These are phyloP conservation scores for Aspergillus fumigatiaffinis DNA, from an alignment of 2,329 filamentous ascomycete species.

Conservation along the genomic window DNA sequence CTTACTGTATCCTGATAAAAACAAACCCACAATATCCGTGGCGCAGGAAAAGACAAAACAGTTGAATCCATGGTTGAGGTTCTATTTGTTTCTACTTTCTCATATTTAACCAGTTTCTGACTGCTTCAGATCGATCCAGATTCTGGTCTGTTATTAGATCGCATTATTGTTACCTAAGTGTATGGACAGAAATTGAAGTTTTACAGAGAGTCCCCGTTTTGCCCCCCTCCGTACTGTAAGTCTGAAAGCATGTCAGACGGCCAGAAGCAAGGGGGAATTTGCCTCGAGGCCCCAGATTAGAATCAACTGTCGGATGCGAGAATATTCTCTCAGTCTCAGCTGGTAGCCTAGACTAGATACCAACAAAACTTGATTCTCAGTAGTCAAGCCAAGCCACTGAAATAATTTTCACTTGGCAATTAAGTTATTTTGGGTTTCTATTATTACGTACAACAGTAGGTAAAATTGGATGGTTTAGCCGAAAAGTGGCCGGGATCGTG, in stretches of 20 bases:
- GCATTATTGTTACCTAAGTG: neutral
- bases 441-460: neutral
- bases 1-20: neutral
- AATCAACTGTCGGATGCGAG: neutral
- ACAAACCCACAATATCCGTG: neutral
- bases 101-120: neutral
- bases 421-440: neutral
- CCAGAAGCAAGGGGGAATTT: neutral
- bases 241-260: too few species aligned
- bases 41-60: neutral
- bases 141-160: neutral
- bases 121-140: neutral
- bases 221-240: neutral
- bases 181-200: neutral
- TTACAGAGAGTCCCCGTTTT: too few species aligned
- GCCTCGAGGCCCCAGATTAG: neutral
- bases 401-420: neutral
- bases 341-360: neutral
- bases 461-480: neutral
- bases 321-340: too few species aligned
- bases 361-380: neutral
- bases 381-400: neutral
- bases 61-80: neutral
- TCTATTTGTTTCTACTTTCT: neutral
- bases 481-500: neutral